Conservation (phyloP, 106 monocot genomes). For the Dendrobium huoshanense region DNA sequence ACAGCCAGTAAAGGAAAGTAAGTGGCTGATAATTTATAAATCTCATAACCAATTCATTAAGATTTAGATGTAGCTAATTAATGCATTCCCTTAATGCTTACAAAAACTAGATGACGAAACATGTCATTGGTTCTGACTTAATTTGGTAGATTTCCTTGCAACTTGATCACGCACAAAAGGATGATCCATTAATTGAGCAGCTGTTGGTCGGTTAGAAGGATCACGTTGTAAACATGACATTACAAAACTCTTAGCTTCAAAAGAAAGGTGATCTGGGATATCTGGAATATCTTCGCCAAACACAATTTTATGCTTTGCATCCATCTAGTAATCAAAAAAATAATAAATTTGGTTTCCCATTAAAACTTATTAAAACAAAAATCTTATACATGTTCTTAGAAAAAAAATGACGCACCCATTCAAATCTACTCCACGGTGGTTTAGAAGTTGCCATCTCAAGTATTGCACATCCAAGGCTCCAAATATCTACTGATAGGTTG, state of each 20-base stretch:
- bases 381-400: background rate
- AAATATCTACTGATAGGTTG: slow-evolving; percentile 85
- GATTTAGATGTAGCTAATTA: too few species aligned
- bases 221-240: slow-evolving; percentile 81
- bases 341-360: background rate
- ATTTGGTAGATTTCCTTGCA: slow-evolving; percentile 25
- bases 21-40: too few species aligned
- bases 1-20: too few species aligned
- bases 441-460: slow-evolving; percentile 93
- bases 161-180: slow-evolving; percentile 73
- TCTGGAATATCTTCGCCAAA: slow-evolving; percentile 92
- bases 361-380: background rate
- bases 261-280: slow-evolving; percentile 79
- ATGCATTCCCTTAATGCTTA: too few species aligned
- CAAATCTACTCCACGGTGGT: slow-evolving; percentile 86
- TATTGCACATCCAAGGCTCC: slow-evolving; percentile 99
- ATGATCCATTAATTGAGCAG: slow-evolving; percentile 68
- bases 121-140: slow-evolving; percentile 17
- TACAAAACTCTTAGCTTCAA: slow-evolving; percentile 68
- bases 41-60: too few species aligned
- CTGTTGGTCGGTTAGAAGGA: slow-evolving; percentile 70
- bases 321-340: slow-evolving; percentile 41
- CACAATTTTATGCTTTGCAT: slow-evolving; percentile 95
- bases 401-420: slow-evolving; percentile 46
- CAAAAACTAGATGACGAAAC: slow-evolving; percentile 7